Percentiles rank a stretch among this genome's conserved stretches.
phyloP scores from a whole-genome alignment of 495 filamentous ascomycete genomes.

The Penicillium canariense region DNA sequence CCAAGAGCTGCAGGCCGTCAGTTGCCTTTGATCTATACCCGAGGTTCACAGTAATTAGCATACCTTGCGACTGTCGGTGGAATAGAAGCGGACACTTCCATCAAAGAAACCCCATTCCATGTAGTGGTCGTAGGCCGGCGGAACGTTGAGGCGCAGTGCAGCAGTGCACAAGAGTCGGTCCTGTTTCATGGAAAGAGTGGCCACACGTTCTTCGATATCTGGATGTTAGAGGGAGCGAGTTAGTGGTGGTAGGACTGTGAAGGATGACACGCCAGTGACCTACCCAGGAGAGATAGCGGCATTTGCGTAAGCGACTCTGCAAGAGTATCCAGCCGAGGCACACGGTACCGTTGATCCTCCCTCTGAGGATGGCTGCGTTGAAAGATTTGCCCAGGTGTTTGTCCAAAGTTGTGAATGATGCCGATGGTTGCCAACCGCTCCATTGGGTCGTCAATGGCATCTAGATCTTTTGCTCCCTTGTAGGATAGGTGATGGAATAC shows the following conservation, averaged over 20 bases:
- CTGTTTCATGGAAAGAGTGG: constrained; percentile 77
- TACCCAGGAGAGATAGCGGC: constrained; percentile 73
- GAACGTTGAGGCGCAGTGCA: constrained; percentile 79
- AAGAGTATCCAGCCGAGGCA: constrained; percentile 71
- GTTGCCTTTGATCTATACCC: neutral
- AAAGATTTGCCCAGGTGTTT: constrained; percentile 95
- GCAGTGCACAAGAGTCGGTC: constrained; percentile 85
- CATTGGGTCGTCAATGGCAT: constrained; percentile 83
- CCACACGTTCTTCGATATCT: constrained; percentile 77
- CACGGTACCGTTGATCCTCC: constrained; percentile 60
- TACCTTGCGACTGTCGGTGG: constrained; percentile 70
- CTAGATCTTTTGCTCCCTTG: constrained; percentile 87
- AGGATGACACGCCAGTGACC: neutral
- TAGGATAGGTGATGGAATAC: constrained; percentile 96
- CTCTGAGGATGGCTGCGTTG: constrained; percentile 70
- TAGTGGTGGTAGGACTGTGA: neutral
- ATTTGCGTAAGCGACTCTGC: constrained; percentile 75
- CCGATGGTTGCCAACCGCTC: constrained; percentile 84
- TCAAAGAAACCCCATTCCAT: constrained; percentile 97
- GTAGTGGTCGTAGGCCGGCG: constrained; percentile 82
- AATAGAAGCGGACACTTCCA: constrained; percentile 86
- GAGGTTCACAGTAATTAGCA: neutral
- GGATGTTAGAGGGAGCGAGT: neutral
- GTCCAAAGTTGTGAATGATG: constrained; percentile 97
- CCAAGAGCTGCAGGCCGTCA: constrained; percentile 51